Percentiles rank a stretch among this genome's conserved stretches.
These are phyloP conservation scores for Pseudozyma sp. DNA, from an alignment of 1,284 basidiomycete species.

Conservation along the genomic window DNA sequence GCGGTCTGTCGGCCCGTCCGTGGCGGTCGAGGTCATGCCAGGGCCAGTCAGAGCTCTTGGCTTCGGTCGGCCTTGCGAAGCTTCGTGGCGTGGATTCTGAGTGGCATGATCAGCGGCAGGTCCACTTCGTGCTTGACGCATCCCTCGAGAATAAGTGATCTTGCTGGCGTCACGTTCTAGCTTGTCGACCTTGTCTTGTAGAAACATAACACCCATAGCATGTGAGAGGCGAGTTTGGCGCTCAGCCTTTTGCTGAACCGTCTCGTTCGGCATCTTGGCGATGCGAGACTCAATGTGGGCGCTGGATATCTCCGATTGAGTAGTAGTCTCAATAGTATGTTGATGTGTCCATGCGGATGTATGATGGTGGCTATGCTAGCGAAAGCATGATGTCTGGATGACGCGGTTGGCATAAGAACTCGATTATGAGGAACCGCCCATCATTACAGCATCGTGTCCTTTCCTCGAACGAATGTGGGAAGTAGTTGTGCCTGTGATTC, in stretches of 20 bases:
- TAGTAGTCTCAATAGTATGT: not conserved
- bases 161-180: slow-evolving; percentile 52
- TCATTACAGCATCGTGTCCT: slow-evolving; percentile 9
- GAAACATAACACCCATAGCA: slow-evolving; percentile 64
- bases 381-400: slow-evolving; percentile 13
- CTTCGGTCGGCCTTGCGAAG: slow-evolving; percentile 9
- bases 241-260: slow-evolving; percentile 28
- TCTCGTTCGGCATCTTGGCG: slow-evolving; percentile 26
- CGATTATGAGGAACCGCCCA: not conserved
- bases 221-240: slow-evolving; percentile 49
- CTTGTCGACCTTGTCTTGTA: slow-evolving; percentile 58
- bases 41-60: slow-evolving; percentile 34
- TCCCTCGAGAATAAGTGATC: slow-evolving; percentile 34
- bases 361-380: slow-evolving; percentile 10
- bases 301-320: no score
- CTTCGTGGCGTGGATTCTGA: slow-evolving; percentile 2
- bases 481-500: no score
- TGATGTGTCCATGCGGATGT: slow-evolving; percentile 6
- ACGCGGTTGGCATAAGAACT: slow-evolving; percentile 4
- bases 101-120: slow-evolving; percentile 2
- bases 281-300: not conserved
- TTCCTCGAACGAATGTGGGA: no score
- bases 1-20: not conserved
- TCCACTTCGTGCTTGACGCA: slow-evolving; percentile 29
- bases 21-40: slow-evolving; percentile 1